Base-by-base conservation (phyloP, 179 eudicot species). In the Silene noctiflora region DNA sequence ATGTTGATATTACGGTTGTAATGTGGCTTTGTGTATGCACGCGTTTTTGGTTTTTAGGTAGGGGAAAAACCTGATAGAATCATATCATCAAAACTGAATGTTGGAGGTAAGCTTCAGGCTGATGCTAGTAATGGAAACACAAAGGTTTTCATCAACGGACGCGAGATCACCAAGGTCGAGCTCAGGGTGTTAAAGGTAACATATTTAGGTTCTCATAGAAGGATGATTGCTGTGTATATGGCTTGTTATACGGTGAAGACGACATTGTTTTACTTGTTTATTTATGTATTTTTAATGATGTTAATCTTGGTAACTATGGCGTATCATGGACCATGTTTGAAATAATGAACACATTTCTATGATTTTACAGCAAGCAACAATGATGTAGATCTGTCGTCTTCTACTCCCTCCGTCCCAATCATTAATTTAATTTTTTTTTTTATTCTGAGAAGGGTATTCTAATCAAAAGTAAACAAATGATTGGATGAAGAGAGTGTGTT, bases 141-240 rank as follows among this genome's bases (percentile, higher is more conserved):
- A 0, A 21, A 48, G 4, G 60, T 70, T 51, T 70, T 46, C 20
- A 42, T 70, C 19, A 70, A 70, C 14, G 74, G 74, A n/a, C 60
- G 74, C 0, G 74, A 70, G 33, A 70, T 70, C 74, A 70, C 74
- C 11, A 70, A 70, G 19, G 35, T 22, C 51, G 74, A 70, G 74
- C 56, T 51, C 10, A 22, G 61, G 31, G 61, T 48, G 33, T 48
- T 70, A n/a, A 48, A 70, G 74, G 31, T 70, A 69, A 11, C 24
- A 8, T 9, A 39, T 10, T 16, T 39, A 9, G 14, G 17, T 20
- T 33, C 22, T 33, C 20, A 19, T 20, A 4, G 22, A 21, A 44
- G 17, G 25, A 69, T 29, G 72, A 69, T 42, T 69, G 19, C 56
- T 69, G 72, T 69, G 17, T 39, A 13, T 69, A 22, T 39, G 11